Conservation (phyloP, 441 rosid species). For the Syzygium syzygioides region DNA sequence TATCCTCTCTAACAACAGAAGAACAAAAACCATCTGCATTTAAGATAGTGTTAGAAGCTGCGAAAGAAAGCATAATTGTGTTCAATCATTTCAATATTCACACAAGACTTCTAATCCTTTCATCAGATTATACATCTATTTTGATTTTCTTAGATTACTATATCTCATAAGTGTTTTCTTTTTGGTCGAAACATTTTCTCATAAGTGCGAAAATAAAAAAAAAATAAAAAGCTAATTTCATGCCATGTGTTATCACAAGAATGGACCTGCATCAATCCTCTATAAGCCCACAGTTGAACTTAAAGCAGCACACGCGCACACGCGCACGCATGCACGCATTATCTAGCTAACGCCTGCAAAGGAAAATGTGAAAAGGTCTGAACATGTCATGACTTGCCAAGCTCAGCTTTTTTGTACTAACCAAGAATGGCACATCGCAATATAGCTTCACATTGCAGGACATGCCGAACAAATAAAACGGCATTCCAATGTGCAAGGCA, state of each 20-base stretch:
- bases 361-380: neutral
- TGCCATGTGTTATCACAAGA: neutral
- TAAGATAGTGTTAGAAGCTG: neutral
- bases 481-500: neutral
- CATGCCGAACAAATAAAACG: neutral
- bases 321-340: too few species aligned
- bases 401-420: neutral
- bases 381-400: neutral
- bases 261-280: neutral
- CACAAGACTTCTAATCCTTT: neutral
- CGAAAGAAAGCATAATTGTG: neutral
- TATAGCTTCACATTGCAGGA: neutral
- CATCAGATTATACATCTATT: neutral
- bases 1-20: neutral
- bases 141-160: neutral
- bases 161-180: neutral
- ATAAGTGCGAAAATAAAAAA: neutral
- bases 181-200: neutral
- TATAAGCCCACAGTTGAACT: neutral
- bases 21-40: neutral
- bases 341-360: neutral
- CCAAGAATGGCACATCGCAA: neutral
- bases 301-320: neutral
- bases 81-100: neutral
- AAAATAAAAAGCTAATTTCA: neutral